Percentiles rank a stretch among this genome's conserved stretches.
Evolutionary conservation across 164 flowering plant species (phyloP).

Genomic region (Aristolochia fimbriata): DNA sequence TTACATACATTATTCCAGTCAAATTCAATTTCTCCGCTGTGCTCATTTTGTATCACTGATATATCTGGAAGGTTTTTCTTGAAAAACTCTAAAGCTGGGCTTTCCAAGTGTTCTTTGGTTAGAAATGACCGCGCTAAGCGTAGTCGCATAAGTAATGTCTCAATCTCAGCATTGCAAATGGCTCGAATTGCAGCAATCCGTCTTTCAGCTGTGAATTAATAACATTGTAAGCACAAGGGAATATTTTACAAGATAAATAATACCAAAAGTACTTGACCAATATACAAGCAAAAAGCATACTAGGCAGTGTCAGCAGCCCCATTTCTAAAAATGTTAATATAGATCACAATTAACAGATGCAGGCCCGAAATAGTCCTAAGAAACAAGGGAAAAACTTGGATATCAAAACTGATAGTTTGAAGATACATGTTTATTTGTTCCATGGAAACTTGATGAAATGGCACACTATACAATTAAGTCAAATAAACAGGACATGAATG

Average conservation of each 20-base stretch:
- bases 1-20: constrained; percentile 37
- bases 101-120: constrained; percentile 44
- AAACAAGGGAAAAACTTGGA: no score
- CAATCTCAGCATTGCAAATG: constrained; percentile 55
- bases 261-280: background rate
- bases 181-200: constrained; percentile 52
- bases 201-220: constrained; percentile 34
- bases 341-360: background rate
- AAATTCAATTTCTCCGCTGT: constrained; percentile 40
- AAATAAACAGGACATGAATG: background rate
- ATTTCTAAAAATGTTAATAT: background rate
- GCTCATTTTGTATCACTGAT: constrained; percentile 22
- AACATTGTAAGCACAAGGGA: background rate
- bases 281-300: background rate
- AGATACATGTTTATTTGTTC: no score
- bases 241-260: background rate
- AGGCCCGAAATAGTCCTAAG: background rate
- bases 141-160: constrained; percentile 40
- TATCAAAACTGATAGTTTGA: no score
- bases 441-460: background rate
- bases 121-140: constrained; percentile 54
- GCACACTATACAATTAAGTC: background rate
- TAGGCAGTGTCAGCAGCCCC: background rate
- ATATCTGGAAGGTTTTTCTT: constrained; percentile 55
- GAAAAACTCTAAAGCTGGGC: constrained; percentile 46